Conservation (phyloP, 257 asterid genomes). For the Cinchona pubescens region DNA sequence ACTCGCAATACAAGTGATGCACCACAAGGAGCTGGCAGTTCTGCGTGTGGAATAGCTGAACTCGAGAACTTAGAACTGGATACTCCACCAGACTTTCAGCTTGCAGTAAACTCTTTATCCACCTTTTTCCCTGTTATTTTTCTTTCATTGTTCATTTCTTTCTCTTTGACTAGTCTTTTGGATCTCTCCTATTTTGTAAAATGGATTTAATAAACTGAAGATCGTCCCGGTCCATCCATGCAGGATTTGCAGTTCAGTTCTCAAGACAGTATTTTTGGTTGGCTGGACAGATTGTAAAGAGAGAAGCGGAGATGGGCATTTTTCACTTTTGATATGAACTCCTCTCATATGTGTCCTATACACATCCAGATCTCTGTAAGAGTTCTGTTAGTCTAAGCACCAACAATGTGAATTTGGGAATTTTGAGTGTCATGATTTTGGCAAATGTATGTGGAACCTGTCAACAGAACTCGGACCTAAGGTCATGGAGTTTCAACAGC, state of each 20-base stretch:
- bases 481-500: constrained; percentile 3
- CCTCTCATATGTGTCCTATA: too few relatives aligned
- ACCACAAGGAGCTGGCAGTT: constrained; percentile 26
- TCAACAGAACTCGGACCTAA: constrained; percentile 1
- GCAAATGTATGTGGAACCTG: not conserved
- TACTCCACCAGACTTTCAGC: constrained; percentile 61
- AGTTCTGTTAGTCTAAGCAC: not conserved
- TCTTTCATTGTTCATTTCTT: not conserved
- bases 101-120: constrained; percentile 34
- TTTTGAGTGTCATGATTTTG: not conserved
- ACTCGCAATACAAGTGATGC: constrained; percentile 15
- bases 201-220: constrained; percentile 2
- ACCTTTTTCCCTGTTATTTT: not conserved
- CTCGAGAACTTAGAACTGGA: constrained; percentile 62
- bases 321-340: too few relatives aligned
- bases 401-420: not conserved
- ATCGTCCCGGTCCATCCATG: constrained; percentile 6
- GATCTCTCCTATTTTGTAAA: not conserved
- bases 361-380: too few relatives aligned
- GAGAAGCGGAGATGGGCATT: not conserved
- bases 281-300: constrained; percentile 41
- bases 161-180: not conserved
- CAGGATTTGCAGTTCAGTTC: constrained; percentile 63
- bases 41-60: constrained; percentile 43
- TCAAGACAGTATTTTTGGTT: constrained; percentile 57